Base-by-base conservation (phyloP, 2,329 filamentous ascomycete species). In the Intubia oerlemansii region DNA sequence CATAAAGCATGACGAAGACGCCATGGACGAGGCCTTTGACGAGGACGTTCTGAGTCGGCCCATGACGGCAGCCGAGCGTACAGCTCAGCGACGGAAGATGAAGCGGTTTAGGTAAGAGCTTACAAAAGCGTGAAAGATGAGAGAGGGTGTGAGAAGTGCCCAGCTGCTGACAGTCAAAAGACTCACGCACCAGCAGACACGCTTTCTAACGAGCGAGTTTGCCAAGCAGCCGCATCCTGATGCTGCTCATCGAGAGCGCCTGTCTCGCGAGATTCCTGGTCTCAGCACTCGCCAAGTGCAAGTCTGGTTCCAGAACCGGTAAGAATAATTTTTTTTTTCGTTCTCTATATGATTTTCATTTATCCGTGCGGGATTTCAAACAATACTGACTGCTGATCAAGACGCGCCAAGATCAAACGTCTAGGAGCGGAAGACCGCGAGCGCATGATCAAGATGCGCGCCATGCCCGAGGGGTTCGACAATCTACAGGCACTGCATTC, bases 301-400 rank as follows among this genome's bases (percentile, higher is more conserved):
- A 50, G 84, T 95, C 28, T 95, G 84, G 85, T 95, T 95, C 52
- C 84, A 95, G 51, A 95, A 95, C 52, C 69, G 84, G 84, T 92
- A 63, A 1, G 35, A n/a, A n/a, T n/a, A n/a, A n/a, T 24, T 4
- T 17, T 23, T 17, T 4, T 5, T 15, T 6, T 21, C 18, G 12
- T 20, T 21, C 5, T 10, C 22, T 24, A 14, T 13, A 16, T n/a
- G 3, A 7, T 7, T 8, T 10, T 20, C 17, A 23, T n/a, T n/a
- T n/a, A n/a, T n/a, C n/a, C n/a, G n/a, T n/a, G n/a, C n/a, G n/a
- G n/a, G n/a, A n/a, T n/a, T n/a, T n/a, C n/a, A n/a, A n/a, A n/a
- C n/a, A n/a, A n/a, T n/a, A 23, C 27, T 8, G 15, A n/a, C n/a
- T n/a, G n/a, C n/a, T n/a, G n/a, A n/a, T 16, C 23, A 12, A 75